Percentiles rank a stretch among this genome's conserved stretches.
Evolutionary conservation across 768 basidiomycete genomes (phyloP).

Genomic region (Polyporus arcularius): DNA sequence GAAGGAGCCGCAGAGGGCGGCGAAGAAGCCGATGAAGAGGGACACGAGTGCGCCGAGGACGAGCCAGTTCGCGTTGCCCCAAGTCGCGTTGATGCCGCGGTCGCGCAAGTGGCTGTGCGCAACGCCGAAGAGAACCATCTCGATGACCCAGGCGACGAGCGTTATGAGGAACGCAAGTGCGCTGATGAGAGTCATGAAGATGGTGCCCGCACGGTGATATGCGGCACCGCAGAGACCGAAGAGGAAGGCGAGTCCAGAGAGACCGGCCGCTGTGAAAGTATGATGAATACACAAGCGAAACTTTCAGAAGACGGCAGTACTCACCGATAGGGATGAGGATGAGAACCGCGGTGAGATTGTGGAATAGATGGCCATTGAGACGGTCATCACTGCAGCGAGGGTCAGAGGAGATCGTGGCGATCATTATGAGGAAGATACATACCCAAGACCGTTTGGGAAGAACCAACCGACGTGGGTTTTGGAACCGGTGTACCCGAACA

Average conservation of each 20-base stretch:
- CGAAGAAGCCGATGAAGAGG: conserved; percentile 66
- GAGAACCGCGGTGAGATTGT: conserved; percentile 71
- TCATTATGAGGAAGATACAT: conserved; percentile 25
- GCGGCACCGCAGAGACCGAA: conserved; percentile 67
- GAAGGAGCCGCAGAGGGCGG: conserved; percentile 64
- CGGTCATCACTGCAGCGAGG: conserved; percentile 36
- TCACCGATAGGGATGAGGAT: conserved; percentile 81
- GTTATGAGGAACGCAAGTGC: conserved; percentile 67
- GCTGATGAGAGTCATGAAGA: conserved; percentile 72
- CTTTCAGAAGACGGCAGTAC: conserved; percentile 16
- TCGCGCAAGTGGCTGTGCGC: conserved; percentile 58
- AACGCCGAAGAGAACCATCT: conserved; percentile 80
- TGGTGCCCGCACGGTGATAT: conserved; percentile 70
- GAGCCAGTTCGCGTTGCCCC: conserved; percentile 84
- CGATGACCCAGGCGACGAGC: conserved; percentile 71
- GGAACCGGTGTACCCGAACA: conserved; percentile 76
- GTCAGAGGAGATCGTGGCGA: background rate
- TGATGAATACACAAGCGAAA: background rate
- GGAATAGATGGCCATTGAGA: conserved; percentile 54
- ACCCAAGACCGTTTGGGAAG: conserved; percentile 47
- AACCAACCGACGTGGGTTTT: conserved; percentile 57
- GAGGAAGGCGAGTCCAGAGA: conserved; percentile 63
- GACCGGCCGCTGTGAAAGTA: conserved; percentile 52
- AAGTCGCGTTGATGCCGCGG: conserved; percentile 49
- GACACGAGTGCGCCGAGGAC: conserved; percentile 73